phyloP scores from a whole-genome alignment of 2,329 filamentous ascomycete genomes.

The Xylariaceae sp. region DNA sequence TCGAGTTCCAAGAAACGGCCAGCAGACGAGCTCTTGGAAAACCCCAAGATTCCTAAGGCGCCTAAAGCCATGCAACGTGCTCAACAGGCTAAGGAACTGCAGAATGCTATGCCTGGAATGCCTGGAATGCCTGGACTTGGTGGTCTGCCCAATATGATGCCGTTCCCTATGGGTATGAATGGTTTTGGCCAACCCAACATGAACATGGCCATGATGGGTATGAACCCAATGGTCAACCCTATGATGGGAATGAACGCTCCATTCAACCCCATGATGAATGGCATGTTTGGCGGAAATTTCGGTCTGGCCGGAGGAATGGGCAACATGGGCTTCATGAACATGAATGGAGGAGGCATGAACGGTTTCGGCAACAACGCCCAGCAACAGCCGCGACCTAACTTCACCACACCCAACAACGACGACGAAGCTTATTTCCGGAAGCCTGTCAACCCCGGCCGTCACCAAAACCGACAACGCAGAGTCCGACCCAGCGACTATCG shows the following conservation, averaged over 20 bases:
- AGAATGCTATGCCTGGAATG: constrained; percentile 36
- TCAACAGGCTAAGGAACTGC: constrained; percentile 43
- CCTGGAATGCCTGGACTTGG: constrained; percentile 36
- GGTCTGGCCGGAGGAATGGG: constrained; percentile 33
- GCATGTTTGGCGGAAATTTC: constrained; percentile 34
- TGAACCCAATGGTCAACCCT: constrained; percentile 37
- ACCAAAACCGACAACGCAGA: constrained; percentile 73
- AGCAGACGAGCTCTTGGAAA: constrained; percentile 65
- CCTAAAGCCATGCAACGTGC: constrained; percentile 59
- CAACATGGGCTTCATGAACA: constrained; percentile 34
- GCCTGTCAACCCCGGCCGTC: constrained; percentile 88
- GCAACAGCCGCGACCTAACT: constrained; percentile 32
- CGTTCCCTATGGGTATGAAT: constrained; percentile 37
- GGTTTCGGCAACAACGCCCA: constrained; percentile 33
- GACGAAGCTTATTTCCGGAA: constrained; percentile 94
- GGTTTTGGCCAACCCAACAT: constrained; percentile 37
- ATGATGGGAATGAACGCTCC: constrained; percentile 37
- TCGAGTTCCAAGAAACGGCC: constrained; percentile 65
- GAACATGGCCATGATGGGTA: constrained; percentile 35
- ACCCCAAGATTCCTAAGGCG: constrained; percentile 59
- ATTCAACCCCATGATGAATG: constrained; percentile 36
- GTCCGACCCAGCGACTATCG: constrained; percentile 86
- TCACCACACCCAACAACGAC: constrained; percentile 56
- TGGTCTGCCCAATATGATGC: constrained; percentile 41
- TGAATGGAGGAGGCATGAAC: constrained; percentile 22